Evolutionary conservation across 176 grass and related monocot genomes (phyloP), one percentile per base, ranked within the genome.

Genomic region (Zea luxurians): DNA sequence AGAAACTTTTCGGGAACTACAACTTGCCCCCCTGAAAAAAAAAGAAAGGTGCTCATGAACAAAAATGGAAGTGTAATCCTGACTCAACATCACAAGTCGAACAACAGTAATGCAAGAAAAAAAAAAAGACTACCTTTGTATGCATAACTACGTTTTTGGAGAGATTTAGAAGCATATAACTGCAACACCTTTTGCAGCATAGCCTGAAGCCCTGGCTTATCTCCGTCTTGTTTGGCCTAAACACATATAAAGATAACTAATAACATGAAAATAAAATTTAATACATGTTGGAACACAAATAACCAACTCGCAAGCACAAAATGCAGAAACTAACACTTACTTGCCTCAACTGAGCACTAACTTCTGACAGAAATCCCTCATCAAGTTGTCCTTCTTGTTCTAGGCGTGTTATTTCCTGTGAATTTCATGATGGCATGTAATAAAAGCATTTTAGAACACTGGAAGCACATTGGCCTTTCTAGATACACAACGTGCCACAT

Each of bases 181-280:
- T 99, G 96, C 81, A 99, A 73, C 27, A 95, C 88, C 71, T 89
- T 95, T 85, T 91, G 96, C 66, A 99, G 69, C 96, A 98, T 95
- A 70, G 86, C 92, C 74, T 87, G 72, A 58, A 95, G 86, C 45
- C 96, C 92, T 68, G 96, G 92, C 18, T 99, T 99, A 80, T 99
- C 96, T 70, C 80, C 87, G 70, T 90, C 96, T 77, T 89, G 83
- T 90, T 92, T 92, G 68, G 81, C 92, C 96, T 95, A 80, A 74
- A 76, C 48, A 78, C 49, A 75, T 55, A 57, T 68, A 85, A 68
- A 70, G 20, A 65, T 68, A 43, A 73, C 18, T 62, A 21, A 61
- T 70, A 15, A 48, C 34, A 75, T 68, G 43, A 58, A 76, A 61
- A 65, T 4, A 42, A 52, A 48, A 38, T 17, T 35, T 35, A 80